Evolutionary conservation across 306 rosid genomes (phyloP), one percentile per base, ranked within the genome.

Genomic region (Trifolium pratense): DNA sequence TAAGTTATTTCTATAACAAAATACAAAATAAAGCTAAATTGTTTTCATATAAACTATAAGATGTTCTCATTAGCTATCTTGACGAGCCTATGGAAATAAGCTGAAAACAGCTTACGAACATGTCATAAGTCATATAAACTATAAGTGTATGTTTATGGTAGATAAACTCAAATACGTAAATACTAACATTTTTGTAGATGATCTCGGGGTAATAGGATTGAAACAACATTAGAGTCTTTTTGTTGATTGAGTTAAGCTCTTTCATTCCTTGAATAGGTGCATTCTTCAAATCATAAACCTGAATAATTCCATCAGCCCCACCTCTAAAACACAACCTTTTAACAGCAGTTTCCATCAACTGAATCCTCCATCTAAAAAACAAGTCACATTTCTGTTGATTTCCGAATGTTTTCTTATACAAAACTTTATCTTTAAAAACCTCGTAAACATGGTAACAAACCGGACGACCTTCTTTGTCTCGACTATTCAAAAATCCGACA

Each of bases 381-480:
- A 29, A 64, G 0, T 78, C 68, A 11, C 85, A n/a, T 45, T 74
- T 90, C 40, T 84, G 69, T 7, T 80, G 86, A 5, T 86, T 70
- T 3, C 89, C 97, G 13, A 88, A 88, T 1, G 75, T 63, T 39
- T 42, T 83, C 49, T 61, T 68, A 15, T 80, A 84, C 21, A 88
- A 16, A 14, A 48, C 73, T 66, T 73, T 80, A 31, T 94, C 85
- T 52, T 21, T 86, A n/a, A 84, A 79, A 32, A 78, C 74, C 61
- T 84, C 97, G 25, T 75, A 80, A 4, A 53, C 62, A 1, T 75
- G 51, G 66, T 72, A 89, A 79, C 77, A 88, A 62, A 89, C 48
- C 11, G 97, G 99, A 29, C 80, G 92, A 4, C 93, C 99, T 1
- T 86, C 87, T 56, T 73, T 84, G 20, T 94, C 98, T 32, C 56